Evolutionary conservation across 352 stramenopile species (phyloP), one percentile per base, ranked within the genome.

Genomic region (Phytophthora megakarya): DNA sequence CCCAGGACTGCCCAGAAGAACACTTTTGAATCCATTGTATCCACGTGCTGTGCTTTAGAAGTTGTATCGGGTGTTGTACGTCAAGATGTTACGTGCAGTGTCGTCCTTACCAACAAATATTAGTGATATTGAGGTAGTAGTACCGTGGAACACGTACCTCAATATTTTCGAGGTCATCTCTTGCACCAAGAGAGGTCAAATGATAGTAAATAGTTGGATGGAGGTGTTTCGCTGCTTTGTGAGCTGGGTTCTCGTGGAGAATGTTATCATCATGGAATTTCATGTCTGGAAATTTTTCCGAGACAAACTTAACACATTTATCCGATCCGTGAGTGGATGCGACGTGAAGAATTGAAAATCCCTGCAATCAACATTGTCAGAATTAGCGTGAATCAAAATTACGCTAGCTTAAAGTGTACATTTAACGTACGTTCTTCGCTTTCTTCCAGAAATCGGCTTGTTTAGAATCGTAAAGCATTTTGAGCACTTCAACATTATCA

Each of bases 311-410:
- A 1, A 86, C 71, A 28, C 80, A 90, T 3, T 72, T 70, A 1
- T 76, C 59, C 6, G 83, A 77, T 23, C 70, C 81, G 7, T 79
- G 70, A 7, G 78, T 53, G 0, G 73, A 70, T 1, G 83, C 83
- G 19, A 88, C 78, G 42, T 92, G 80, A 13, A 92, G 68, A 22
- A 84, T 44, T 10, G 79, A 82, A 38, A 76, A 83, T 0, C 81
- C 83, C 78, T 90, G 39, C 5, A 48, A 28, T 9, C 8, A 38
- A 33, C n/a, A 35, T 2, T 25, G 33, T 16, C 6, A 23, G 3
- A 7, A 21, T 38, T 9, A 32, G 9, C 9, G 26, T 9, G 26
- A 32, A 32, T 32, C 26, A 32, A 32, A 32, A 9, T 9, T 32
- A 32, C 26, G 9, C 4, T 32, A 9, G 26, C 26, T 32, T 9